Base-by-base conservation (phyloP, 140 eudicot species). In the Ambrosia hybrid region DNA sequence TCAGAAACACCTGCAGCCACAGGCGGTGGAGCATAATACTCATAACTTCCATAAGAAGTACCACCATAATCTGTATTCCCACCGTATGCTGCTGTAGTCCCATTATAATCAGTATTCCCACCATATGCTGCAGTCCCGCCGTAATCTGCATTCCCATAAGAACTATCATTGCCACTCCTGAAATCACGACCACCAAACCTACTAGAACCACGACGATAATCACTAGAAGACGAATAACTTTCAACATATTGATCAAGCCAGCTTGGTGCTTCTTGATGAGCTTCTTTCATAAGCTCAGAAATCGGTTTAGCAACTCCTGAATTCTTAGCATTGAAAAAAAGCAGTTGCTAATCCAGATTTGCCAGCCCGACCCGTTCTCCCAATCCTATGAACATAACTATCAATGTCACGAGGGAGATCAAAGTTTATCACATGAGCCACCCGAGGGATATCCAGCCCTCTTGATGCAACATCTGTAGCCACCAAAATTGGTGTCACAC, bases 361-460 rank as follows among this genome's bases (percentile, higher is more conserved):
- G 6, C 96, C 96, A 12, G 96, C 96, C 34, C 96, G 89, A 1
- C 96, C 96, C 0, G 96, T 90, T 9, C 96, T 69, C 21, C 96
- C 96, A 6, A 90, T 87, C 72, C 96, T 80, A 48, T 90, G 96
- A 43, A 90, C 96, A 67, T 90, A 90, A 58, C 89, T 85, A 12
- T 85, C 89, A 3, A 90, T 83, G 79, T 80, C 87, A 0, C 80
- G 85, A 1, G 96, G 96, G 60, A 90, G 46, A 72, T 90, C 96
- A 48, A 60, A 90, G 56, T 87, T 90, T 58, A 87, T 87, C 63
- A 89, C 96, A 41, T 89, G 96, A 9, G 90, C 84, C 11, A 89
- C 96, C 9, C 80, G 58, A 2, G 96, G 96, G 5, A 89, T 87
- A 58, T 89, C 96, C 15, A 89, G 72, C 4, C 96, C 96, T 65